Base-by-base conservation (phyloP, 2,329 filamentous ascomycete species). In the Fusarium aywerte region DNA sequence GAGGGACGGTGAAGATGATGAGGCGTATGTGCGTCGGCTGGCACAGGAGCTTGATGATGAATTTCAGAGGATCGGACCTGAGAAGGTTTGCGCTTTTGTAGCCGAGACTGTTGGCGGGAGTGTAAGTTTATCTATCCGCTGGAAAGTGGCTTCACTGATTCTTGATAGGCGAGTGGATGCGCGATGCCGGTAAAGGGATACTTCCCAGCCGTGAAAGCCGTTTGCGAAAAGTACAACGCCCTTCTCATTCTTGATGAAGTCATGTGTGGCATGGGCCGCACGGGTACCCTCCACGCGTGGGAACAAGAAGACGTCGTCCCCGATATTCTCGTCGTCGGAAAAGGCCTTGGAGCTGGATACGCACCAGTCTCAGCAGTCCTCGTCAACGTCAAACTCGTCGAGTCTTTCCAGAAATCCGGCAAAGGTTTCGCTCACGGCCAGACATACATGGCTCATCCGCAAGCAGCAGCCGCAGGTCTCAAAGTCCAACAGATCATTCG, bases 221-320 rank as follows among this genome's bases (percentile, higher is more conserved):
- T 90, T 0, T 89, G 87, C 72, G 79, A 84, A 21, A 82, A 82
- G 54, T 77, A 89, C 57, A 84, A 83, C 3, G 83, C 84, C 0
- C 79, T 89, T 3, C 78, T 89, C 7, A 80, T 87, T n/a, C 64
- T 87, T 0, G 85, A 87, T 55, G 84, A 87, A 74, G 84, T 93
- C 60, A 92, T 93, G 90, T 89, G 85, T 48, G 89, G 89, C 11
- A 86, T 87, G 76, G 89, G 89, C 4, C 83, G 89, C 4, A 84
- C 82, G 0, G 88, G 88, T 0, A 85, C 81, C 7, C 76, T 91
- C 68, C 85, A 91, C 76, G 86, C 87, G 0, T 91, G 86, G 84
- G 81, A 90, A 71, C 83, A 89, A 44, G 84, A 89, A 80, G 80
- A n/a, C 5, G 68, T 83, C 0, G 67, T 73, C 11, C 90, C 90